These are phyloP conservation scores for Amanita phalloides DNA, from an alignment of 768 basidiomycete genomes.

Conservation along the genomic window DNA sequence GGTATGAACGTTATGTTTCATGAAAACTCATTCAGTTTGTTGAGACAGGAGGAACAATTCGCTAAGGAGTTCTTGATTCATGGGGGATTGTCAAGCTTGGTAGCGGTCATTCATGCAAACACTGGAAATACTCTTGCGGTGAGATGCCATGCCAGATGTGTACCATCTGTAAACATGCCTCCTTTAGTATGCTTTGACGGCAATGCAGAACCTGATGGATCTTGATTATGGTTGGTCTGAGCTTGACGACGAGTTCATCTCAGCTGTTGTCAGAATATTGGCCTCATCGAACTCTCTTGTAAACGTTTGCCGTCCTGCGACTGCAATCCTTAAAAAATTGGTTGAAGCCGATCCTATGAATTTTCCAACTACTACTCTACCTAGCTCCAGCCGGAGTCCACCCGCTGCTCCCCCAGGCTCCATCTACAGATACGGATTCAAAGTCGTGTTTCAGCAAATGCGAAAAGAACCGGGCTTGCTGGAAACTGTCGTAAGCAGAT, in stretches of 20 bases:
- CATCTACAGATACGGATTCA: constrained; percentile 77
- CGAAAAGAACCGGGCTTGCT: constrained; percentile 56
- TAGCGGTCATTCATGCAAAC: constrained; percentile 51
- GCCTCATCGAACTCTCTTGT: constrained; percentile 67
- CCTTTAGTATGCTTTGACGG: constrained; percentile 68
- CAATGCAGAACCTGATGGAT: constrained; percentile 86
- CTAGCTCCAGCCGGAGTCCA: constrained; percentile 49
- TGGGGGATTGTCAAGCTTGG: constrained; percentile 61
- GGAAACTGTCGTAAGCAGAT: constrained; percentile 71
- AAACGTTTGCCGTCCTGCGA: constrained; percentile 89
- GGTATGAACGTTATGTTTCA: constrained; percentile 9
- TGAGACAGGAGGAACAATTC: constrained; percentile 71
- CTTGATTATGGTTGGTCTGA: constrained; percentile 72
- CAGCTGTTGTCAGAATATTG: constrained; percentile 67
- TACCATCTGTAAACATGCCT: neutral
- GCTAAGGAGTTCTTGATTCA: constrained; percentile 66
- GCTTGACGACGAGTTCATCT: constrained; percentile 65
- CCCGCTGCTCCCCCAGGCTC: constrained; percentile 53
- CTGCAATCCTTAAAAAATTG: constrained; percentile 79
- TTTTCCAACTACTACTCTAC: constrained; percentile 44
- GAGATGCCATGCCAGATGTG: constrained; percentile 15
- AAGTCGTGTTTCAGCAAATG: constrained; percentile 76
- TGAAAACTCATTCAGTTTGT: neutral
- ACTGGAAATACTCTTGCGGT: constrained; percentile 85
- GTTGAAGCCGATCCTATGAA: constrained; percentile 77